These are phyloP conservation scores for Fusarium musae DNA, from an alignment of 2,329 filamentous ascomycete species.

Conservation along the genomic window DNA sequence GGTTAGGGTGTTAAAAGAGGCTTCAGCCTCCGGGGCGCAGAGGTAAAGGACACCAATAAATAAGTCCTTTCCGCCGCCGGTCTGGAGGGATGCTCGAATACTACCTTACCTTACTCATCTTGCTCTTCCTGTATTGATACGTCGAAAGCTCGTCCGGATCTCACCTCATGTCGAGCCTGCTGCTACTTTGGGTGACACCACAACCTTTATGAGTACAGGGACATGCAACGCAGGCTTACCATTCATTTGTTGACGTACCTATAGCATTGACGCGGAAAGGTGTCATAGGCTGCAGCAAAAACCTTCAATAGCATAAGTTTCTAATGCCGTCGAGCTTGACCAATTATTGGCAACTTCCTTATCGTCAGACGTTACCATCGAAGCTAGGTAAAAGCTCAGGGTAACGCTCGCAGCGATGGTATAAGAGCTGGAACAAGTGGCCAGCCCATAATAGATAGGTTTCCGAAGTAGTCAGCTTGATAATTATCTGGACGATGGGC, in stretches of 20 bases:
- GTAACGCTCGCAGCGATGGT: neutral
- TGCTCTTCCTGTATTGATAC: neutral
- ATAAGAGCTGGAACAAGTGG: rapidly evolving
- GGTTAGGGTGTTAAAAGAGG: no score
- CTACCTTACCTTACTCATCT: neutral
- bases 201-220: neutral
- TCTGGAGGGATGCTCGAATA: neutral
- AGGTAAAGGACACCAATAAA: neutral
- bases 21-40: no score
- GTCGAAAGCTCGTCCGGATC: neutral
- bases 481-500: rapidly evolving
- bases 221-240: neutral
- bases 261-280: neutral
- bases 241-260: neutral
- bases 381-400: neutral
- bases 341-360: neutral
- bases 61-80: rapidly evolving
- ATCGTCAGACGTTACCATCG: rapidly evolving
- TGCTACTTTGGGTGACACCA: neutral
- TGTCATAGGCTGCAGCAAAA: neutral
- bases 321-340: rapidly evolving
- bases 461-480: neutral
- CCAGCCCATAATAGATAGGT: neutral
- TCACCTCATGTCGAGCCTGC: neutral
- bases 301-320: no score